phyloP scores from a whole-genome alignment of 371 early-diverging fungal species.

The Phascolomyces articulosus region DNA sequence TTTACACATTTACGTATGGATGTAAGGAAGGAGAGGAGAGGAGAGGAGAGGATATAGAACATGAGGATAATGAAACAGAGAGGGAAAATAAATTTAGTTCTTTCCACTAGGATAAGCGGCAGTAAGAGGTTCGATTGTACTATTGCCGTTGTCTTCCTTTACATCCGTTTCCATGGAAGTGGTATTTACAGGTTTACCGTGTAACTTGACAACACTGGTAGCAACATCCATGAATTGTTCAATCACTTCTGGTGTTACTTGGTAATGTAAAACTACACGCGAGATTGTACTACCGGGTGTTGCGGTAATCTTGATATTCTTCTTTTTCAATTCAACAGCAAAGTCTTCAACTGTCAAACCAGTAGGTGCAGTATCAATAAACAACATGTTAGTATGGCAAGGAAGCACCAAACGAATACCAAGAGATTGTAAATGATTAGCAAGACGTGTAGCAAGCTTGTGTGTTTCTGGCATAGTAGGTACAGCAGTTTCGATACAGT shows the following conservation, averaged over 20 bases:
- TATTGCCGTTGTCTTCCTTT: not conserved
- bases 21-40: not conserved
- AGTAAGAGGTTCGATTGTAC: not conserved
- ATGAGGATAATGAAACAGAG: not conserved
- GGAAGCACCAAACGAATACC: conserved; percentile 67
- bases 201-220: conserved; percentile 18
- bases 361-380: conserved; percentile 55
- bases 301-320: conserved; percentile 57
- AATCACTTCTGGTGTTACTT: conserved; percentile 63
- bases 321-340: conserved; percentile 44
- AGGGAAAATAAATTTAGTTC: not conserved
- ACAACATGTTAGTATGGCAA: conserved; percentile 90
- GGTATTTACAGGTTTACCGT: conserved; percentile 7
- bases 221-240: conserved; percentile 47
- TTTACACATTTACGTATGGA: not conserved
- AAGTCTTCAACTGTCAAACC: conserved; percentile 51
- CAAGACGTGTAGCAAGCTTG: conserved; percentile 62
- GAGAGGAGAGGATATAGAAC: too few species aligned
- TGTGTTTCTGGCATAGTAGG: conserved; percentile 73
- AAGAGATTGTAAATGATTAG: conserved; percentile 51
- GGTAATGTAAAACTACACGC: conserved; percentile 82
- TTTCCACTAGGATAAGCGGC: conserved; percentile 6
- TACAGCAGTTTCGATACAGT: conserved; percentile 69
- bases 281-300: conserved; percentile 48
- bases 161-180: not conserved